These are phyloP conservation scores for Aspergillus aculeatinus DNA, from an alignment of 2,329 filamentous ascomycete genomes.

Conservation along the genomic window DNA sequence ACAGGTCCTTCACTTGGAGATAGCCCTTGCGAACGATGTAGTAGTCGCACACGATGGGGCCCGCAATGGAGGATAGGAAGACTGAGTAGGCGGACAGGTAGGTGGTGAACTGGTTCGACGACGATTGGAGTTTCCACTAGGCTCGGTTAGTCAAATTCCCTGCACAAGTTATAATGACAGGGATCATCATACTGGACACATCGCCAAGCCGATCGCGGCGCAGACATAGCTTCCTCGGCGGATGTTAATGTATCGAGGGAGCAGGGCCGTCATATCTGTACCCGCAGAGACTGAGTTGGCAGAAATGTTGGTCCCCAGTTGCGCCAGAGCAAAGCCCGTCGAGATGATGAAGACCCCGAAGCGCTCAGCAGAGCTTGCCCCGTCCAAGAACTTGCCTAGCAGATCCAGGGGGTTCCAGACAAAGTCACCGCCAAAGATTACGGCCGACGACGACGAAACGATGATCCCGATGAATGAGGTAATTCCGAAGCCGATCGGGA, in stretches of 20 bases:
- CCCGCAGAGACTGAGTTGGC: constrained; percentile 83
- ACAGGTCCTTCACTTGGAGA: constrained; percentile 74
- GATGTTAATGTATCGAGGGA: constrained; percentile 80
- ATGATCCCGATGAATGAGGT: constrained; percentile 86
- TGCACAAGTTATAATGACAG: background rate
- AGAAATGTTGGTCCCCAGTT: constrained; percentile 83
- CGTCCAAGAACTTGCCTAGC: constrained; percentile 65
- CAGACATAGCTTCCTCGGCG: constrained; percentile 85
- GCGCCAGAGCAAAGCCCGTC: constrained; percentile 70
- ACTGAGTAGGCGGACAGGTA: constrained; percentile 91
- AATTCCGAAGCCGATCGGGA: constrained; percentile 69
- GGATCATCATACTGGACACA: constrained; percentile 64
- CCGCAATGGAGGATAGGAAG: constrained; percentile 89
- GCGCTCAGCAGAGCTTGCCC: constrained; percentile 66
- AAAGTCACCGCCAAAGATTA: constrained; percentile 61
- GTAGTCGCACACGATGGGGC: constrained; percentile 88
- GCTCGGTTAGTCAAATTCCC: constrained; percentile 12
- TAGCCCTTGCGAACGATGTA: constrained; percentile 82
- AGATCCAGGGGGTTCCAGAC: constrained; percentile 74
- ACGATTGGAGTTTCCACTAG: constrained; percentile 66
- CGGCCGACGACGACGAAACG: constrained; percentile 64
- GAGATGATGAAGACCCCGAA: constrained; percentile 76
- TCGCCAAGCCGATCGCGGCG: constrained; percentile 73
- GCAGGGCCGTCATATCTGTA: constrained; percentile 76
- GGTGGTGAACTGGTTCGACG: constrained; percentile 80